Evolutionary conservation across 768 basidiomycete species (phyloP).

Genomic region (Auriscalpium vulgare): DNA sequence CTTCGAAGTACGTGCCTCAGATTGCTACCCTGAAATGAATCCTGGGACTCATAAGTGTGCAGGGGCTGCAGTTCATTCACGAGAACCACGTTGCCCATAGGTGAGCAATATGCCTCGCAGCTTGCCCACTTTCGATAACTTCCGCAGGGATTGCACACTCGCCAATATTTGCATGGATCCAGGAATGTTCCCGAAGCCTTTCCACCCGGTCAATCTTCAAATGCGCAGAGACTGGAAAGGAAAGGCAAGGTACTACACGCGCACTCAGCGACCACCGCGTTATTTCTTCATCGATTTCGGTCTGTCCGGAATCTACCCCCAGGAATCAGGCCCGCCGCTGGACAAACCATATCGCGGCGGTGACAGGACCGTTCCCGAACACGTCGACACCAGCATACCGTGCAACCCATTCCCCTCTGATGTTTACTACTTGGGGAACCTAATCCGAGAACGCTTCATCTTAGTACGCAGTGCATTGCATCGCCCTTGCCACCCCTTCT

Average conservation of each 20-base stretch:
- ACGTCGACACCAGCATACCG: neutral
- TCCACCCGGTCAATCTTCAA: slow-evolving; percentile 3
- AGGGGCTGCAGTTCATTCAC: slow-evolving; percentile 20
- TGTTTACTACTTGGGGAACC: slow-evolving; percentile 20
- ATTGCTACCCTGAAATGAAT: neutral
- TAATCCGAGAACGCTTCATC: too few species aligned
- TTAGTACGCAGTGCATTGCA: slow-evolving; percentile 5
- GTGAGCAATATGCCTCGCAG: neutral
- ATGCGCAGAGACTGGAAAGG: slow-evolving; percentile 4
- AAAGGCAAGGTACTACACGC: too few species aligned
- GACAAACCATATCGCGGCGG: slow-evolving; percentile 17
- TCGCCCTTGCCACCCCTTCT: neutral
- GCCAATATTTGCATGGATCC: slow-evolving; percentile 12
- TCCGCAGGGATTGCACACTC: slow-evolving; percentile 3
- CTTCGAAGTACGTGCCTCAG: slow-evolving; percentile 12
- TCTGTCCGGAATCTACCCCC: slow-evolving; percentile 16
- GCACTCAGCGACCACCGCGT: slow-evolving; percentile 19
- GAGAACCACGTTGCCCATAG: slow-evolving; percentile 15
- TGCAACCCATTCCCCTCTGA: slow-evolving; percentile 21
- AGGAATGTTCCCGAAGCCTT: slow-evolving; percentile 4
- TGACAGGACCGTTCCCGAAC: slow-evolving; percentile 21
- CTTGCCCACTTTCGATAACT: neutral
- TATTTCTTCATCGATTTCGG: slow-evolving; percentile 27
- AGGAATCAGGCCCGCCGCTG: neutral
- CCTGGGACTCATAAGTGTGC: neutral